phyloP scores from a whole-genome alignment of 2,329 filamentous ascomycete genomes.

The Pseudohalonectria lignicola region DNA sequence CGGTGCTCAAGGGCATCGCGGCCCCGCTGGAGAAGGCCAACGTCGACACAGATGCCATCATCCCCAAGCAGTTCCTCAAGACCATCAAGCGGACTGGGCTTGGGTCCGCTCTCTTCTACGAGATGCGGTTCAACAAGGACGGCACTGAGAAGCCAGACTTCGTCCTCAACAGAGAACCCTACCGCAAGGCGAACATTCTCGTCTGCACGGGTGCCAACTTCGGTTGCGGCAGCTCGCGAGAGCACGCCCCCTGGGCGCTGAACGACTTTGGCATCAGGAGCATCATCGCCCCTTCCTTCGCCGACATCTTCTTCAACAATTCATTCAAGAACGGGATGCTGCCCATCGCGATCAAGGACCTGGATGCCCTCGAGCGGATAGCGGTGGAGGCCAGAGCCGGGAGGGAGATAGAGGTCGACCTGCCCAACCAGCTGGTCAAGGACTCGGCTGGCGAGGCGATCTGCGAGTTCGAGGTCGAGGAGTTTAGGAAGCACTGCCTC shows the following conservation, averaged over 20 bases:
- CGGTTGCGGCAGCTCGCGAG: conserved; percentile 83
- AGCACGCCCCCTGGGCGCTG: conserved; percentile 95
- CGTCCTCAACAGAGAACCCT: conserved; percentile 82
- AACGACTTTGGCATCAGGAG: conserved; percentile 94
- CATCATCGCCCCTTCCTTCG: conserved; percentile 77
- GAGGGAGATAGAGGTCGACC: conserved; percentile 78
- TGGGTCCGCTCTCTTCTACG: conserved; percentile 77
- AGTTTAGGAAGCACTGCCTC: conserved; percentile 90
- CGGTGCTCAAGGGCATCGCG: conserved; percentile 71
- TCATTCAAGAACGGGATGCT: conserved; percentile 99
- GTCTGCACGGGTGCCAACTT: conserved; percentile 91
- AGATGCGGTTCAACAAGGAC: conserved; percentile 65
- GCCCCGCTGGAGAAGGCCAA: conserved; percentile 82
- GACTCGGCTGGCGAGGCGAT: conserved; percentile 63
- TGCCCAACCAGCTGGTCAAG: conserved; percentile 74
- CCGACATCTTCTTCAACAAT: conserved; percentile 99
- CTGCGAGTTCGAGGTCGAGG: conserved; percentile 75
- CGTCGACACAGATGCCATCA: conserved; percentile 98
- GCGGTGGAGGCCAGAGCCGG: conserved; percentile 69
- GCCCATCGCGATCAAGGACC: conserved; percentile 64
- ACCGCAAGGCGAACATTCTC: conserved; percentile 75
- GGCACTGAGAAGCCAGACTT: conserved; percentile 71
- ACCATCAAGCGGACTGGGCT: conserved; percentile 97
- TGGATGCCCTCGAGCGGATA: conserved; percentile 55
- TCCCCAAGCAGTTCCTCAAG: conserved; percentile 98